A percentile compares a stretch with the other conserved stretches of the same genome.
Conservation (phyloP, 768 basidiomycete species). For the Russula brevipes region DNA sequence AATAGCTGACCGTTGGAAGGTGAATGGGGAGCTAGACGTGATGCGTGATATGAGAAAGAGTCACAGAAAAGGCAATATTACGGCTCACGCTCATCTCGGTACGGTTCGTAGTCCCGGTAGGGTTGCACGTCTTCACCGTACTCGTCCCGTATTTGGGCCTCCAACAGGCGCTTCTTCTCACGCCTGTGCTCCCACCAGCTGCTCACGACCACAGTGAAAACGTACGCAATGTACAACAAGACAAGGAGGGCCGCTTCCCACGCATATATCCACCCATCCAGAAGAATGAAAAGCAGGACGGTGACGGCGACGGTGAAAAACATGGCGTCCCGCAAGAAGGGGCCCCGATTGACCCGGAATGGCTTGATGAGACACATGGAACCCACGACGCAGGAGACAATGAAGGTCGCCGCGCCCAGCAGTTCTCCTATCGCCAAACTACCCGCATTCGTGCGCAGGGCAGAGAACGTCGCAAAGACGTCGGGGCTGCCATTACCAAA, state of each 20-base stretch:
- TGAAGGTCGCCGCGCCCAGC: constrained; percentile 92
- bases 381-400: constrained; percentile 93
- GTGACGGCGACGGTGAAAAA: constrained; percentile 85
- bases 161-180: constrained; percentile 43
- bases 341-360: constrained; percentile 72
- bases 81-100: constrained; percentile 57
- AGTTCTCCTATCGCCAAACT: constrained; percentile 92
- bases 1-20: constrained; percentile 20
- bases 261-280: constrained; percentile 62
- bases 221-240: constrained; percentile 72
- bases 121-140: constrained; percentile 45
- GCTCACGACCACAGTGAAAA: constrained; percentile 63
- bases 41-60: constrained; percentile 9
- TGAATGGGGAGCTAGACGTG: constrained; percentile 23
- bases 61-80: not conserved
- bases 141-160: constrained; percentile 54
- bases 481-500: constrained; percentile 98
- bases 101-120: constrained; percentile 44
- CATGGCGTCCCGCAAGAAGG: constrained; percentile 90
- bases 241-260: constrained; percentile 76
- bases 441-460: constrained; percentile 80
- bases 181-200: constrained; percentile 68
- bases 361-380: constrained; percentile 98
- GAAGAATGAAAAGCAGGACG: constrained; percentile 71
- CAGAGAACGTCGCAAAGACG: constrained; percentile 92